Base-by-base conservation (phyloP, 2,329 filamentous ascomycete genomes). In the Cytospora leucostoma region DNA sequence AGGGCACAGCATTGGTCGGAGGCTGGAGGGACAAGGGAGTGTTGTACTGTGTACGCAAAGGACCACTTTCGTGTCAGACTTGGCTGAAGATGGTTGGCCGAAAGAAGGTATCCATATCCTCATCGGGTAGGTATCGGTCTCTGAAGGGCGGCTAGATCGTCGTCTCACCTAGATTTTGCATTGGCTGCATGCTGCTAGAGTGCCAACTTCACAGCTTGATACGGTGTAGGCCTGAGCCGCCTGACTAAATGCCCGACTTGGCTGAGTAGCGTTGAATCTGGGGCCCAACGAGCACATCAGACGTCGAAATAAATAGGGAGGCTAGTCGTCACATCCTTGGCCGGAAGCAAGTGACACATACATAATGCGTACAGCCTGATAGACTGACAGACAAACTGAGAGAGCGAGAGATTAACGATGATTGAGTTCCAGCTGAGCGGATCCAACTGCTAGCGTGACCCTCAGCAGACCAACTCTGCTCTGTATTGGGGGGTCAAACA, bases 351-450 rank as follows among this genome's bases (percentile, higher is more conserved):
- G 27, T 27, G 27, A 27, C 27, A 27, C 27, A 27, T 27, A 27
- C 27, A 27, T 27, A 27, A 27, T 27, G 2, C 27, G 27, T 27
- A 27, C 49, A 49, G 58, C 58, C 38, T 12, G 38, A 37, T 37
- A 51, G 37, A 49, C 47, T 55, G 32, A 40, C 54, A 34, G 47
- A 44, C 4, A 27, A 27, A 4, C 4, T 27, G 27, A 44, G 15
- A 35, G 50, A 53, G 27, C 27, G 19, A 35, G 50, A 54, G 11
- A 37, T 17, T n/a, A 58, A 54, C 40, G 60, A 53, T 62, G 60
- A 62, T n/a, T 62, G 60, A 62, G 32, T 51, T 56, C 54, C 60
- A 62, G 54, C 60, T 58, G 54, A 62, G 60, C 44, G 58, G 51
- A 58, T 62, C 60, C 54, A 58, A n/a, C 53, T 15, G n/a, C 54